Base-by-base conservation (phyloP, 768 basidiomycete species). In the Lactarius psammicola region DNA sequence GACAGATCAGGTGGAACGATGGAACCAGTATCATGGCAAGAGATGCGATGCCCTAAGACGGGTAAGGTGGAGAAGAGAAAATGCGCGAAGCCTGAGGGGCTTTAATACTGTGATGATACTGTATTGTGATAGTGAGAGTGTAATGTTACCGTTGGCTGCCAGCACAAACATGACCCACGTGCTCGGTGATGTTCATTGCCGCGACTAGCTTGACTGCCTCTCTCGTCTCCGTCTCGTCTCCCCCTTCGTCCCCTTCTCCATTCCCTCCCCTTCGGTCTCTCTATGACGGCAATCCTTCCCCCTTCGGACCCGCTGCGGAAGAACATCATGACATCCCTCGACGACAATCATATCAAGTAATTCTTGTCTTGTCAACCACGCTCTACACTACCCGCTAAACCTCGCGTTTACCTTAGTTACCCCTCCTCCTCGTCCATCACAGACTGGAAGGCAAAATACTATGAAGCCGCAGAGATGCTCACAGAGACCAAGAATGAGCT, bases 21-120 rank as follows among this genome's bases (percentile, higher is more conserved):
- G 84, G 87, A 90, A 64, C 89, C 93, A 0, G 84, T 92, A 17
- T 92, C 90, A 2, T 95, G 93, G 93, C 87, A 91, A 76, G 90
- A 90, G 75, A 95, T 95, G 93, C 84, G 90, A 26, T 94, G 92
- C 73, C 86, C 90, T 23, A 87, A 85, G 74, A 93, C 92, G 18
- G 90, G 92, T 5, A 83, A 80, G 68, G 78, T 87, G 55, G 93
- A 95, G 75, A 89, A 84, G 70, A 83, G 93, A 65, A 95, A 95
- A 74, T 93, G 91, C 71, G 92, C 92, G 49, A 93, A 92, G 75
- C 92, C 92, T 62, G 87, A 92, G 67, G 83, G 81, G 56, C 66
- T 87, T 73, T 65, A 6, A 33, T 55, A 54, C n/a, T n/a, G n/a
- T n/a, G n/a, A n/a, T n/a, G 11, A 30, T n/a, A n/a, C n/a, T n/a